These are phyloP conservation scores for Obelidium mucronatum DNA, from an alignment of 192 early-diverging fungal species.

Conservation along the genomic window DNA sequence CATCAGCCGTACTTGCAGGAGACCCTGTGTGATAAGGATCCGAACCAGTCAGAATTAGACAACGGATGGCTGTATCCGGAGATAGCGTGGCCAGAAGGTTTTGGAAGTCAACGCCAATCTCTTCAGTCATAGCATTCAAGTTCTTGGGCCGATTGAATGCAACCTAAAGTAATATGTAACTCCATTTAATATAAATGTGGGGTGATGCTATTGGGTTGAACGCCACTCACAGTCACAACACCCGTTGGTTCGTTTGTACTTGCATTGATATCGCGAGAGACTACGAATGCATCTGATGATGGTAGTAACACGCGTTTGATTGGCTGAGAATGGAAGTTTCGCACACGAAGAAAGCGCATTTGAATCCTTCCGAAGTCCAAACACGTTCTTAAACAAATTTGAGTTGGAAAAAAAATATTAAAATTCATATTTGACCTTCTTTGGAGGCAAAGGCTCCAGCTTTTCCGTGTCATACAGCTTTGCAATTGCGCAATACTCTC, in stretches of 20 bases:
- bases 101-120: constrained; percentile 33
- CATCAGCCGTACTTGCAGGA: not conserved
- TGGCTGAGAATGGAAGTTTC: not conserved
- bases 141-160: constrained; percentile 40
- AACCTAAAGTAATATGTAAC: too few species aligned
- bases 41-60: constrained; percentile 17
- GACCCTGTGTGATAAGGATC: constrained; percentile 2
- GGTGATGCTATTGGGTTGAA: not conserved
- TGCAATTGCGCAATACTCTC: constrained; percentile 8
- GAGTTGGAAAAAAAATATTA: too few species aligned
- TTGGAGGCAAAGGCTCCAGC: not conserved
- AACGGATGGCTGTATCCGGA: constrained; percentile 9
- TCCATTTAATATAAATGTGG: not conserved
- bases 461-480: constrained; percentile 2
- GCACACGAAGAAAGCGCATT: not conserved
- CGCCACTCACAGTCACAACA: constrained; percentile 12
- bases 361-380: too few species aligned
- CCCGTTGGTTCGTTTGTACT: not conserved
- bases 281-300: constrained; percentile 13
- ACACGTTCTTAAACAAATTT: too few species aligned
- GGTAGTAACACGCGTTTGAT: not conserved
- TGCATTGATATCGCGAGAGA: not conserved
- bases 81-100: constrained; percentile 2
- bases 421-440: not conserved
- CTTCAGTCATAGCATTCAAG: constrained; percentile 43